Percentiles rank a stretch among this genome's conserved stretches.
These are phyloP conservation scores for Durotheca rogersii DNA, from an alignment of 495 filamentous ascomycete species.

Conservation along the genomic window DNA sequence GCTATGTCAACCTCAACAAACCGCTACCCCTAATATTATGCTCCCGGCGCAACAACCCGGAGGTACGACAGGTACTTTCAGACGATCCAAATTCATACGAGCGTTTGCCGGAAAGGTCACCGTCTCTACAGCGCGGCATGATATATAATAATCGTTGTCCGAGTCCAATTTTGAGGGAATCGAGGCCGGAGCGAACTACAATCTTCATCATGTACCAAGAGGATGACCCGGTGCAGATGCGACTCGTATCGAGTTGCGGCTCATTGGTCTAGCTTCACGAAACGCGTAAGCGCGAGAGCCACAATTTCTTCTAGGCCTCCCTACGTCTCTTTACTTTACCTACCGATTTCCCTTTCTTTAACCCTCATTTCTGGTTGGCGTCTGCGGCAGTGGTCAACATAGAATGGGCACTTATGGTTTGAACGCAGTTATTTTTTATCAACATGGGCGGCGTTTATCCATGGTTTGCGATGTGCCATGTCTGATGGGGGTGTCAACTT, in stretches of 20 bases:
- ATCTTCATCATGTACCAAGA: constrained; percentile 27
- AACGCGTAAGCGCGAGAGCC: background rate
- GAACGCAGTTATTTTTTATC: no score
- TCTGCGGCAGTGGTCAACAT: background rate
- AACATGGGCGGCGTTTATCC: constrained; percentile 5
- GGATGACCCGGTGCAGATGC: constrained; percentile 2
- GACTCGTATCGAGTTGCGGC: constrained; percentile 2
- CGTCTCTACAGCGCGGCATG: constrained; percentile 2
- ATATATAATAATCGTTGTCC: constrained; percentile 7
- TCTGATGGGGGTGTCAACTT: no score
- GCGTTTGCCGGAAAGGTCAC: background rate
- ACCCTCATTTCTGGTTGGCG: background rate
- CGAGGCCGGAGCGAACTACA: constrained; percentile 19
- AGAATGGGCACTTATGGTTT: no score
- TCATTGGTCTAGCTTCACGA: background rate
- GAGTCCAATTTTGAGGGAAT: background rate
- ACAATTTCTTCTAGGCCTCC: background rate
- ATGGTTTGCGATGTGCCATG: no score
- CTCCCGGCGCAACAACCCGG: background rate
- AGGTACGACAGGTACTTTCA: background rate
- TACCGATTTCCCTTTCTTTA: background rate
- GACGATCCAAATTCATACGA: background rate
- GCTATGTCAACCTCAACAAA: constrained; percentile 18
- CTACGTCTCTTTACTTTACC: no score
- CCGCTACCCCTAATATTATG: constrained; percentile 19